phyloP scores from a whole-genome alignment of 1,284 basidiomycete species.

The Polyporus tsugae region DNA sequence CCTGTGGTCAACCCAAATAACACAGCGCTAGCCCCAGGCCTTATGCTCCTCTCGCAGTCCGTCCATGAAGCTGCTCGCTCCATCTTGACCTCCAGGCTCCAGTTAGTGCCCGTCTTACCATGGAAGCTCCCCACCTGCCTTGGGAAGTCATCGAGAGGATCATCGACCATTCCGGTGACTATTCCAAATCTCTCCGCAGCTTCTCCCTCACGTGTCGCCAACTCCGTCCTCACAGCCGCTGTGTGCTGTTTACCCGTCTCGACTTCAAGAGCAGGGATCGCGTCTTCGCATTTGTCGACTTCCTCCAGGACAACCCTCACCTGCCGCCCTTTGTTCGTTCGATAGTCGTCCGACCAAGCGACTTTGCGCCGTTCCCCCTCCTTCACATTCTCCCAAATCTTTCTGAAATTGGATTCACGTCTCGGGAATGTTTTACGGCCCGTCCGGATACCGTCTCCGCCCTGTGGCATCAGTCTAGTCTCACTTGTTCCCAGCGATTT shows the following conservation, averaged over 20 bases:
- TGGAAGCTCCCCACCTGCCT: background rate
- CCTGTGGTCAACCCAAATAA: background rate
- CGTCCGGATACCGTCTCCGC: background rate
- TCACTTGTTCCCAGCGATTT: background rate
- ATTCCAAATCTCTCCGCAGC: background rate
- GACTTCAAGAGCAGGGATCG: background rate
- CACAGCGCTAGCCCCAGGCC: background rate
- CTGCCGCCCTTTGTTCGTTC: background rate
- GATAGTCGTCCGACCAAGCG: background rate
- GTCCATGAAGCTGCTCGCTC: background rate
- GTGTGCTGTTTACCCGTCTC: background rate
- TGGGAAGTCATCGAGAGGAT: constrained; percentile 1
- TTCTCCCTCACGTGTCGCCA: constrained; percentile 2
- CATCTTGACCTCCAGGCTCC: background rate
- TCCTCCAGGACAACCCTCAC: background rate
- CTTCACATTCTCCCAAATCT: constrained; percentile 1
- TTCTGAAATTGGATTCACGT: background rate
- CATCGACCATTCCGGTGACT: background rate
- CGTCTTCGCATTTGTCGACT: background rate
- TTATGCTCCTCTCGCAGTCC: too few species aligned
- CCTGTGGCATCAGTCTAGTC: background rate
- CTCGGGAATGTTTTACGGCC: background rate
- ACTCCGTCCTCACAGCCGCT: background rate
- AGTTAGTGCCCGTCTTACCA: background rate
- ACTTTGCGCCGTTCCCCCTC: background rate